A percentile compares a stretch with the other conserved stretches of the same genome.
These are phyloP conservation scores for Cytospora piceicola DNA, from an alignment of 2,329 filamentous ascomycete species.

Conservation along the genomic window DNA sequence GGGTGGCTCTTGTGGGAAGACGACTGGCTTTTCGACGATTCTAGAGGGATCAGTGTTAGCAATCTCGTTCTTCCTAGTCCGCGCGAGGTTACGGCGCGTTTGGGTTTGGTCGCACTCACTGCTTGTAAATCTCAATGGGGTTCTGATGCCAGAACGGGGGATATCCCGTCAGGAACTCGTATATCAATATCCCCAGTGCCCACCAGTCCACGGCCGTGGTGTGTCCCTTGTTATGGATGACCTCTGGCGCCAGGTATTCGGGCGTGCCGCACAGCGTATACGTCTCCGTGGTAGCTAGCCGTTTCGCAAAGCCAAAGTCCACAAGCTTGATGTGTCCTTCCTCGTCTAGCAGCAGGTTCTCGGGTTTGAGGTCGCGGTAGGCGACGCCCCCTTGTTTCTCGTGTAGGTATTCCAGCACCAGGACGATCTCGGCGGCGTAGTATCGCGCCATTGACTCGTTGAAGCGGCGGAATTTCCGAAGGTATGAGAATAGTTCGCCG, in stretches of 20 bases:
- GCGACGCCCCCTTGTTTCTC: slow-evolving; percentile 77
- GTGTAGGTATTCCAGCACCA: slow-evolving; percentile 80
- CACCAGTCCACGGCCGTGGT: slow-evolving; percentile 84
- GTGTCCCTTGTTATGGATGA: slow-evolving; percentile 81
- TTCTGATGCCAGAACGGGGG: slow-evolving; percentile 88
- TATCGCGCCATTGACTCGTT: slow-evolving; percentile 78
- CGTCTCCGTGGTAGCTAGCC: slow-evolving; percentile 70
- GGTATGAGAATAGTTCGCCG: slow-evolving; percentile 83
- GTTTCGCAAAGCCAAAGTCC: slow-evolving; percentile 85
- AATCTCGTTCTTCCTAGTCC: not conserved
- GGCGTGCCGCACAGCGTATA: slow-evolving; percentile 85
- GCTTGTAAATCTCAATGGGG: slow-evolving; percentile 84
- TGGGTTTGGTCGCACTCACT: slow-evolving; percentile 49
- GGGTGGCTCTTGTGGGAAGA: slow-evolving; percentile 69
- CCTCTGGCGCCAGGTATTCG: slow-evolving; percentile 82
- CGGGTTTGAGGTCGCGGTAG: slow-evolving; percentile 81
- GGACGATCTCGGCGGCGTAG: slow-evolving; percentile 82
- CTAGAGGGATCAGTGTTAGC: slow-evolving; percentile 46
- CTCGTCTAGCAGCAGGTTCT: slow-evolving; percentile 78
- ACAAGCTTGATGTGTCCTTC: slow-evolving; percentile 82
- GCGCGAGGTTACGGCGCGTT: not conserved
- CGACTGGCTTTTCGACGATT: slow-evolving; percentile 77
- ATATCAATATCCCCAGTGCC: slow-evolving; percentile 82
- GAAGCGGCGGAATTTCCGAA: slow-evolving; percentile 77
- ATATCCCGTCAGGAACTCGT: slow-evolving; percentile 83